Evolutionary conservation across 768 basidiomycete genomes (phyloP).

Genomic region (Obba rivulosa): DNA sequence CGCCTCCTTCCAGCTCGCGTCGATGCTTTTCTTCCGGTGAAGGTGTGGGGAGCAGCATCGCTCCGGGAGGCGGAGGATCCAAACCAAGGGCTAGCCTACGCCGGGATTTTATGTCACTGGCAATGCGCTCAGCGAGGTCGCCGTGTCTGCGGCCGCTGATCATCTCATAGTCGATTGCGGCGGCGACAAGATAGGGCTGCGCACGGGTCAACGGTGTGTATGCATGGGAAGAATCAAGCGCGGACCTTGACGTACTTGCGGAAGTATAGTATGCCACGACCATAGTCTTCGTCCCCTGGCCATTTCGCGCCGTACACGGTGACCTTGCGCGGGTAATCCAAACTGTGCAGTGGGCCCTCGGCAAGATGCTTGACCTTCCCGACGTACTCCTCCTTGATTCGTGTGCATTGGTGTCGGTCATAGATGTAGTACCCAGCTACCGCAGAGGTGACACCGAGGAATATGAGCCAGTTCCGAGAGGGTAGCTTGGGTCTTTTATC

Average conservation of each 20-base stretch:
- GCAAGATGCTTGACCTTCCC: conserved; percentile 76
- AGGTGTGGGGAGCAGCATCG: conserved; percentile 45
- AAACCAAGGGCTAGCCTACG: conserved; percentile 65
- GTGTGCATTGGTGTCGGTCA: conserved; percentile 78
- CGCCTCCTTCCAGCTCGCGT: conserved; percentile 74
- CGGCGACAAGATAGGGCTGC: conserved; percentile 91
- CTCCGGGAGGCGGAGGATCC: conserved; percentile 40
- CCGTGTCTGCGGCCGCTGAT: conserved; percentile 79
- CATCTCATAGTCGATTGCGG: conserved; percentile 89
- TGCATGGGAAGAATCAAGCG: conserved; percentile 13
- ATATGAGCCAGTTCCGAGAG: conserved; percentile 92
- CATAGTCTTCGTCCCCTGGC: conserved; percentile 92
- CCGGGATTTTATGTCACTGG: conserved; percentile 64
- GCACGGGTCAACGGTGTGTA: conserved; percentile 7
- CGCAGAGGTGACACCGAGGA: conserved; percentile 71
- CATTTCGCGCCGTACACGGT: conserved; percentile 86
- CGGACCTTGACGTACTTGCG: conserved; percentile 95
- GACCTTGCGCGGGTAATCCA: conserved; percentile 72
- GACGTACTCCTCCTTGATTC: conserved; percentile 72
- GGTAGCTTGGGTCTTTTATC: conserved; percentile 82
- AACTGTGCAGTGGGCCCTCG: conserved; percentile 56
- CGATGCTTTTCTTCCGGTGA: conserved; percentile 46
- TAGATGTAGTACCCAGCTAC: conserved; percentile 73
- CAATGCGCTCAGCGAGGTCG: conserved; percentile 72
- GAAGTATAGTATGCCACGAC: conserved; percentile 82